Evolutionary conservation across 176 grass and related monocot species (phyloP).

Genomic region (Oryza glaberrima): DNA sequence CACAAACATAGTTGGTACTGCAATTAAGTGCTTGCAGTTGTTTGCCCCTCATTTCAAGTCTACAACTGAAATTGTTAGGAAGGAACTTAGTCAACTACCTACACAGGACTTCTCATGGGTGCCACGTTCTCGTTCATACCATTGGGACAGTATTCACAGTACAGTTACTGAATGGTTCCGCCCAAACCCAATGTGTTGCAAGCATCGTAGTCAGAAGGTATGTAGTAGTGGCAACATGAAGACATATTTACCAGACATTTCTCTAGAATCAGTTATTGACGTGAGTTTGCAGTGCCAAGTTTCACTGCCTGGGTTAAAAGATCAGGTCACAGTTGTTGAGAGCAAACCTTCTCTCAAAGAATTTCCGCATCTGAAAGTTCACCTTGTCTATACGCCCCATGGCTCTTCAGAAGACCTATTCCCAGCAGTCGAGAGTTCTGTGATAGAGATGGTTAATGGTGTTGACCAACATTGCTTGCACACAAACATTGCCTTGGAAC

Average conservation of each 20-base stretch:
- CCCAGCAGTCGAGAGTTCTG: background rate
- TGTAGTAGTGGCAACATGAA: background rate
- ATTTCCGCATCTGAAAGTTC: background rate
- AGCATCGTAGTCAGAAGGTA: background rate
- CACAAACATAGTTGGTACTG: background rate
- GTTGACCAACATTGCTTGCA: background rate
- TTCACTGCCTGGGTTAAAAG: background rate
- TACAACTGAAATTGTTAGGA: conserved; percentile 10
- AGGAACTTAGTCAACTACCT: background rate
- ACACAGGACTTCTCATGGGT: conserved; percentile 8
- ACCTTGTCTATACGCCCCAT: background rate
- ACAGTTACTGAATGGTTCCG: background rate
- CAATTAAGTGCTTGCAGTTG: conserved; percentile 10
- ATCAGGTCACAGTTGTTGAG: too few relatives aligned
- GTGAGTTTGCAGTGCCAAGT: background rate
- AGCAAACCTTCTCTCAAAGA: too few relatives aligned
- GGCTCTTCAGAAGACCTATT: background rate
- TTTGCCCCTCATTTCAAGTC: conserved; percentile 5
- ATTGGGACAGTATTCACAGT: background rate
- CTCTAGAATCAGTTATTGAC: background rate
- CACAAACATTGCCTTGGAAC: background rate
- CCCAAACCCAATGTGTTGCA: conserved; percentile 36
- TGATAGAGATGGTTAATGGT: background rate
- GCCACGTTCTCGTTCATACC: background rate
- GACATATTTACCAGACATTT: background rate